phyloP scores from a whole-genome alignment of 805 yeast genomes.

The Pichia exigua region DNA sequence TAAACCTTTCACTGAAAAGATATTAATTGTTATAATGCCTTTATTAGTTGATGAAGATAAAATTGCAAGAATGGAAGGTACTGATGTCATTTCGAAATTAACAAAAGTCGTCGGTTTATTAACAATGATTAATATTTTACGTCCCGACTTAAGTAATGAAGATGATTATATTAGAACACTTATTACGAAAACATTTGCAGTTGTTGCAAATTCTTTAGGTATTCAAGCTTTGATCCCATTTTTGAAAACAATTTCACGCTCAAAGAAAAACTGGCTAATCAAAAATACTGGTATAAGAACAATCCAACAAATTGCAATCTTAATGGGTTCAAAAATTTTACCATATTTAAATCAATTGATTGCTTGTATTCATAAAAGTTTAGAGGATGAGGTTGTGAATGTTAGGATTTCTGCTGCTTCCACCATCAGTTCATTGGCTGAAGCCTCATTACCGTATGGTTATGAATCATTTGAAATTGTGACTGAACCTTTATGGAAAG shows the following conservation, averaged over 20 bases:
- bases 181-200: slow-evolving; percentile 75
- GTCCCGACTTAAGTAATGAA: slow-evolving; percentile 74
- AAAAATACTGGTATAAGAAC: slow-evolving; percentile 76
- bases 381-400: slow-evolving; percentile 60
- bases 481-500: slow-evolving; percentile 74
- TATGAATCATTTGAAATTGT: slow-evolving; percentile 74
- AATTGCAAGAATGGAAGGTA: slow-evolving; percentile 67
- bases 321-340: slow-evolving; percentile 63
- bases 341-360: slow-evolving; percentile 67
- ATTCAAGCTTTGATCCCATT: slow-evolving; percentile 68
- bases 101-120: slow-evolving; percentile 79
- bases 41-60: slow-evolving; percentile 71
- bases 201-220: slow-evolving; percentile 75
- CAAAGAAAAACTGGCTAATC: slow-evolving; percentile 73
- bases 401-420: slow-evolving; percentile 66
- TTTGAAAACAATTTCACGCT: slow-evolving; percentile 66
- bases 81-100: slow-evolving; percentile 67
- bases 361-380: slow-evolving; percentile 46
- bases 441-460: slow-evolving; percentile 80
- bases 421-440: slow-evolving; percentile 70
- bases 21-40: slow-evolving; percentile 71
- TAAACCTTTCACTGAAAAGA: slow-evolving; percentile 65
- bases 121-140: slow-evolving; percentile 65
- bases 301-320: slow-evolving; percentile 65
- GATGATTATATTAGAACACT: slow-evolving; percentile 76